Evolutionary conservation across 352 stramenopile genomes (phyloP), one percentile per base, ranked within the genome.

Genomic region (Phytophthora tubulina): DNA sequence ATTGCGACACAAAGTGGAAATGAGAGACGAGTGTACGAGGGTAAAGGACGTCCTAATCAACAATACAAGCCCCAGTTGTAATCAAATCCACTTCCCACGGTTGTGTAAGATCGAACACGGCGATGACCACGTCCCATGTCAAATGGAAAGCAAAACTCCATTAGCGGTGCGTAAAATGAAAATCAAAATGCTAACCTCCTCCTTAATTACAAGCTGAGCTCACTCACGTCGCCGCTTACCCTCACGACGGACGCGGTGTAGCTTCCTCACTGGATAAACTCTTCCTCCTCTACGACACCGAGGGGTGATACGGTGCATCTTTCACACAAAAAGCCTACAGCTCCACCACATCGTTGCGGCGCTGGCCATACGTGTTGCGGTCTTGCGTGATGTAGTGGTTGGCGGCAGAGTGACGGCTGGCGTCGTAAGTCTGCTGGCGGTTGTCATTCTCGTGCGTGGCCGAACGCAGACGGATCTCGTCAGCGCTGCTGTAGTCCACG

Each of bases 271-370:
- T 65, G 44, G 30, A 60, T 60, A 38, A 46, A 41, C 54, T 36
- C 45, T 36, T 58, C 42, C 44, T 62, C 17, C 35, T 73, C 54
- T 66, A 75, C 67, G 53, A 59, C 61, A 70, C 55, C 54, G 35
- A 53, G 41, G 11, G 32, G 6, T 39, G 55, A 58, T 58, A 46
- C 36, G 44, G 54, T 53, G 44, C n/a, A 63, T 38, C 54, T 46
- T 51, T 30, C 17, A 65, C 27, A 60, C 52, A 54, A 35, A 52
- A 46, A 39, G 56, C 30, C 53, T 81, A 90, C 52, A 90, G 78
- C 70, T 90, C 82, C 42, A 90, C 76, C 10, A 90, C 82, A 59
- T 90, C 80, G 56, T 90, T 86, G 55, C 82, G 82, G 42, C 73
- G 80, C 57, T 88, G 77, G 50, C 67, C 71, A 60, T 85, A 78